Evolutionary conservation across 495 filamentous ascomycete species (phyloP), one percentile per base, ranked within the genome.

Genomic region (Aspergillus affinis): DNA sequence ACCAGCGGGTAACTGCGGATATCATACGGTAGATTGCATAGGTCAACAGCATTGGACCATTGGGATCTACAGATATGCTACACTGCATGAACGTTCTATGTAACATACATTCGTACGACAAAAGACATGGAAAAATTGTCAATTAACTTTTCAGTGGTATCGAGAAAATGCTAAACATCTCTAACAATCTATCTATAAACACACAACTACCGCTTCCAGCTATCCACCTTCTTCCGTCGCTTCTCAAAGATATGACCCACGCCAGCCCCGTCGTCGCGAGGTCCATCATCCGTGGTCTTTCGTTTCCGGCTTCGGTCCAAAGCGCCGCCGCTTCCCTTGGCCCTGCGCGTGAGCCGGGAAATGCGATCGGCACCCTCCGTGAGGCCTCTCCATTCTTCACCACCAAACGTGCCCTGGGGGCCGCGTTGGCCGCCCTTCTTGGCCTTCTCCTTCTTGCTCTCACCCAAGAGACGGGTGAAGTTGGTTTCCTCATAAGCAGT

Each of bases 251-350:
- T 77, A 49, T 90, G 84, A 26, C 90, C 87, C 68, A 88, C 79
- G 32, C 82, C 82, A 4, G 72, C 75, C 0, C 73, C 78, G 63
- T 86, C 88, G 51, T 77, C 80, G 48, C 81, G 82, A 46, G 78
- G 80, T 1, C 86, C 85, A 65, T 90, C 88, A 30, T 69, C 69
- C 0, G 80, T 83, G 18, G 81, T 65, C 17, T 81, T 82, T 66
- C 90, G 83, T 78, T 93, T 96, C 45, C 90, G 81, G 73, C 90
- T 95, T 77, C 83, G 91, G 65, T 93, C 92, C 56, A 96, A 68
- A 20, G 84, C 75, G 47, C 81, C 78, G 12, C 84, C 84, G 30
- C 75, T 78, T 54, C 79, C 78, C 36, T 72, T 70, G 20, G 74
- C 74, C 57, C 75, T 78, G 62, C 82, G 84, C 3, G 90, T 95